These are phyloP conservation scores for Tylopilus sp. DNA, from an alignment of 1,284 basidiomycete species.

Conservation along the genomic window DNA sequence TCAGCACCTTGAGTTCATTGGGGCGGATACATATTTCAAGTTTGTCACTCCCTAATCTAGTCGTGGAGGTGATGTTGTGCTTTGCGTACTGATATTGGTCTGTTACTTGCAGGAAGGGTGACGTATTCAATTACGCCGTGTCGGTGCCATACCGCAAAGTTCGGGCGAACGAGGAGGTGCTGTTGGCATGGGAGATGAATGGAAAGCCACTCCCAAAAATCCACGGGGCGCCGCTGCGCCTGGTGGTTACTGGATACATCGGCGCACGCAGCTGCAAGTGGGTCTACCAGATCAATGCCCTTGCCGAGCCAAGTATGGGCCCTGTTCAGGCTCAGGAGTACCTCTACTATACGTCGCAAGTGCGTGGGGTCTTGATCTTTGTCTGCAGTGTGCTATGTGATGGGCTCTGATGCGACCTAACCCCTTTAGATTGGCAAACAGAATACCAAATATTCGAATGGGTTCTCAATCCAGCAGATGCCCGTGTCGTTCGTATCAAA, in stretches of 20 bases:
- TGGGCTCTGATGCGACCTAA: background rate
- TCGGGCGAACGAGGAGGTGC: conserved; percentile 59
- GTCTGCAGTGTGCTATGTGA: background rate
- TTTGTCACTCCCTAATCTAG: conserved; percentile 28
- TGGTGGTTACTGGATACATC: conserved; percentile 68
- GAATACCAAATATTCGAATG: conserved; percentile 27
- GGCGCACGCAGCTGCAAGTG: conserved; percentile 69
- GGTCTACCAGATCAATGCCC: conserved; percentile 65
- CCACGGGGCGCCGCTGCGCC: conserved; percentile 66
- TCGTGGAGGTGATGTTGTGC: background rate
- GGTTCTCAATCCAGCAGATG: conserved; percentile 34
- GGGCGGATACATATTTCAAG: conserved; percentile 72
- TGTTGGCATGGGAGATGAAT: conserved; percentile 73
- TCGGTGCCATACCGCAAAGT: conserved; percentile 67
- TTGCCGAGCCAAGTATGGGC: conserved; percentile 60
- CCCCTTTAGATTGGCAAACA: conserved; percentile 23
- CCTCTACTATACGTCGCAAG: conserved; percentile 53
- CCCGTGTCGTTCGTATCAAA: conserved; percentile 26
- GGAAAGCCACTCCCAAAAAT: conserved; percentile 62
- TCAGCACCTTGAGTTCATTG: conserved; percentile 66
- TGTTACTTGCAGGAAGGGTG: conserved; percentile 51
- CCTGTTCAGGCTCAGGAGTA: conserved; percentile 68
- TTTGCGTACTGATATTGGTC: background rate
- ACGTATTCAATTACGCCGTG: conserved; percentile 66
- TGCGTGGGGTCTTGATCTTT: background rate